Evolutionary conservation across 495 filamentous ascomycete species (phyloP).

Genomic region (Penicillium cosmopolitanum): DNA sequence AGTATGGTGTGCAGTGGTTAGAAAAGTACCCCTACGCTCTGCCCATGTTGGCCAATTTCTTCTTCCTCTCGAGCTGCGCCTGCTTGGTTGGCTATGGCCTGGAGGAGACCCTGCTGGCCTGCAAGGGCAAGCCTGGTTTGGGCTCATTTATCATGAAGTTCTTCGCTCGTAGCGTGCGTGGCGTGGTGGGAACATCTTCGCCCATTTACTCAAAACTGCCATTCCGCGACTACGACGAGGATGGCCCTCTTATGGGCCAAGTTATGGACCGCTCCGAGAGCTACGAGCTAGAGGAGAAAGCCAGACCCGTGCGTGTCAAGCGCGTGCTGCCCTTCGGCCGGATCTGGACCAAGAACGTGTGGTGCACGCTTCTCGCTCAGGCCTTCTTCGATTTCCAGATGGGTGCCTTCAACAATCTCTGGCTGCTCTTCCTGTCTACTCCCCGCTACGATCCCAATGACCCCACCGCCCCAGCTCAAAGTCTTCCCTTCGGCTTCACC

Average conservation of each 20-base stretch:
- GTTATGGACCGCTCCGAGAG: slow-evolving; percentile 33
- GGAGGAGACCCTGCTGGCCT: slow-evolving; percentile 61
- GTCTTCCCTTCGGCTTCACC: slow-evolving; percentile 72
- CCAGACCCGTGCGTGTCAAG: slow-evolving; percentile 31
- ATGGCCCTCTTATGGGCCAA: slow-evolving; percentile 37
- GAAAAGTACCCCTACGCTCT: slow-evolving; percentile 71
- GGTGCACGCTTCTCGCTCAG: slow-evolving; percentile 67
- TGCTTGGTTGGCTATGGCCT: slow-evolving; percentile 63
- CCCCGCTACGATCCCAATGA: slow-evolving; percentile 64
- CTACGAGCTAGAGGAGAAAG: slow-evolving; percentile 48
- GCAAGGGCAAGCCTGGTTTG: slow-evolving; percentile 50
- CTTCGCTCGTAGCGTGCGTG: slow-evolving; percentile 32
- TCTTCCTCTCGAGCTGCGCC: slow-evolving; percentile 62
- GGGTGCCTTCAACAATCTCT: slow-evolving; percentile 80
- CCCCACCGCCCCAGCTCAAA: slow-evolving; percentile 43
- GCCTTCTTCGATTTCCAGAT: slow-evolving; percentile 76
- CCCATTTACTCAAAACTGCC: slow-evolving; percentile 40
- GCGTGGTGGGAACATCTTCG: slow-evolving; percentile 39
- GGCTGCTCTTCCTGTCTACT: slow-evolving; percentile 83
- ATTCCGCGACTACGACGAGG: slow-evolving; percentile 44
- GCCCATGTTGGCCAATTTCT: slow-evolving; percentile 73
- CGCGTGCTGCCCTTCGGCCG: slow-evolving; percentile 65
- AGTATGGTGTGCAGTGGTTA: slow-evolving; percentile 65
- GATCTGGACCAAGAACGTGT: slow-evolving; percentile 80
- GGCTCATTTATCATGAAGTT: slow-evolving; percentile 38